Conservation (phyloP, 805 yeast genomes). For the Starmerella floris region DNA sequence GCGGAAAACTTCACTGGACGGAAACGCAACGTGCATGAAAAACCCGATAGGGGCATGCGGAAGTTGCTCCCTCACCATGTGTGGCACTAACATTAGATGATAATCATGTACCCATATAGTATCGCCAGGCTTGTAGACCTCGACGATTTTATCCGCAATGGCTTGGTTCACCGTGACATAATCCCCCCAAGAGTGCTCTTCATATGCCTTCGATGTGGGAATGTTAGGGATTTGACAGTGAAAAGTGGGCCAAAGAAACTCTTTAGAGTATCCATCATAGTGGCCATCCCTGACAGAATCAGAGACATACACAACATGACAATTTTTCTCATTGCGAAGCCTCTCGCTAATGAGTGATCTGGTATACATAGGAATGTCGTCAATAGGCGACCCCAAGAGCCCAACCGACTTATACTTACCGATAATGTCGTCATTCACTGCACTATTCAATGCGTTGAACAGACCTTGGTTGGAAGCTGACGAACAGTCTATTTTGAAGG, state of each 20-base stretch:
- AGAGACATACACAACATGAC: slow-evolving; percentile 53
- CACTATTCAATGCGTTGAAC: slow-evolving; percentile 63
- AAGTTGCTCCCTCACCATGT: slow-evolving; percentile 58
- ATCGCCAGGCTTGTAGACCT: slow-evolving; percentile 58
- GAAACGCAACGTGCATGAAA: slow-evolving; percentile 87
- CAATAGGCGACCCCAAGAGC: slow-evolving; percentile 84
- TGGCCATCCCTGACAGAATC: slow-evolving; percentile 82
- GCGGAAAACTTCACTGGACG: slow-evolving; percentile 87
- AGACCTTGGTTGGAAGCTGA: slow-evolving; percentile 78
- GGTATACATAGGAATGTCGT: slow-evolving; percentile 50
- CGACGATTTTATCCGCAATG: slow-evolving; percentile 64
- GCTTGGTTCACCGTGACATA: slow-evolving; percentile 62
- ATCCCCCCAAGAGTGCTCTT: slow-evolving; percentile 86
- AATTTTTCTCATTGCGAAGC: slow-evolving; percentile 32
- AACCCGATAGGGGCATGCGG: slow-evolving; percentile 85
- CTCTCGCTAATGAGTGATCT: slow-evolving; percentile 40
- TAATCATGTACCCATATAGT: slow-evolving; percentile 89
- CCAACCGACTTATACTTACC: slow-evolving; percentile 63
- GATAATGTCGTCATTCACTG: slow-evolving; percentile 29
- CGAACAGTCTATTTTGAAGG: slow-evolving; percentile 46
- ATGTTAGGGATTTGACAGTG: slow-evolving; percentile 91
- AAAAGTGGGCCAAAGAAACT: slow-evolving; percentile 90
- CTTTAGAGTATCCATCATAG: slow-evolving; percentile 82
- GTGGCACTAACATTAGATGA: slow-evolving; percentile 75
- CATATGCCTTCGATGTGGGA: slow-evolving; percentile 86